Percentiles rank a stretch among this genome's conserved stretches.
Evolutionary conservation across 208 protist genomes (phyloP).

Genomic region (Trypanosoma melophagium): DNA sequence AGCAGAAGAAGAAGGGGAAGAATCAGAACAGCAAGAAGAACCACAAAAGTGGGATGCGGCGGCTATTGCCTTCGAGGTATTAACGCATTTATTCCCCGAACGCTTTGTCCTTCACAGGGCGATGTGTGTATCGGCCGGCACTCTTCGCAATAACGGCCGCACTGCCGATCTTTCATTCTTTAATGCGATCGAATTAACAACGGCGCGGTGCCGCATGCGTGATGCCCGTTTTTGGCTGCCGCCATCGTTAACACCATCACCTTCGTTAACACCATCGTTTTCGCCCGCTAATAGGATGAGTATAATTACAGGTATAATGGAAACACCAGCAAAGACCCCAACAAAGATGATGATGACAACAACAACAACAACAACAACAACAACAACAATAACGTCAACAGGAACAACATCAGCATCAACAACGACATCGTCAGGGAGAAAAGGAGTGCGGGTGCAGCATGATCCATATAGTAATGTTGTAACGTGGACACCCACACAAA

Average conservation of each 20-base stretch:
- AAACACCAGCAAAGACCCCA: too few species aligned
- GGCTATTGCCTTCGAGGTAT: conserved; percentile 15
- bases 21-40: too few species aligned
- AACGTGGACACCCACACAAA: not conserved
- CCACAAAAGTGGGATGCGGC: not conserved
- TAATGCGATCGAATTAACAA: not conserved
- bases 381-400: not conserved
- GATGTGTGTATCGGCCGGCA: conserved; percentile 8
- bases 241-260: conserved; percentile 2
- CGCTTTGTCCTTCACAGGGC: conserved; percentile 21
- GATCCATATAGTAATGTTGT: conserved; percentile 15
- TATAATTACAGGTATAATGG: too few species aligned
- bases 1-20: too few species aligned
- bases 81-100: conserved; percentile 9
- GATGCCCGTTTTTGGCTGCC: not conserved
- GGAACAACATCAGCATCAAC: too few species aligned
- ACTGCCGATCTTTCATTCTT: not conserved
- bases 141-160: conserved; percentile 1
- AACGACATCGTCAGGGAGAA: not conserved
- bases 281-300: too few species aligned
- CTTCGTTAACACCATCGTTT: too few species aligned
- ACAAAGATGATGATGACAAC: too few species aligned
- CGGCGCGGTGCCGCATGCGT: not conserved
- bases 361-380: too few species aligned
- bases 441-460: not conserved